These are phyloP conservation scores for Linnemannia hyalina DNA, from an alignment of 192 early-diverging fungal genomes.

Conservation along the genomic window DNA sequence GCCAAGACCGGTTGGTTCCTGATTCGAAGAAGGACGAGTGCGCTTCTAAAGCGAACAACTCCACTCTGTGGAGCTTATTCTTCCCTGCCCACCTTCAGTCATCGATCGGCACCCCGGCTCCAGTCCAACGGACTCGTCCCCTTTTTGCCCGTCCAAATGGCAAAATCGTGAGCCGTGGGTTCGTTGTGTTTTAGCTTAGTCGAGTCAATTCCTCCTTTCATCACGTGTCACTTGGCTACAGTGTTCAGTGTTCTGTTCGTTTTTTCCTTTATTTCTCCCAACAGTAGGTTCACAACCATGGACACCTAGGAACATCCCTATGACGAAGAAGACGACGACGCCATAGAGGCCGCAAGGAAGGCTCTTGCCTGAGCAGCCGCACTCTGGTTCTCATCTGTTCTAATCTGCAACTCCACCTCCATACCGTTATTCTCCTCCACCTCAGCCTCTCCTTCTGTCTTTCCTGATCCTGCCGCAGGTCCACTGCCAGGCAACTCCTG, in stretches of 20 bases:
- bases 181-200: neutral
- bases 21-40: neutral
- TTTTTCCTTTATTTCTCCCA: neutral
- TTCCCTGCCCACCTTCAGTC: neutral
- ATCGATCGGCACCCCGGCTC: constrained; percentile 7
- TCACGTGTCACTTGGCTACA: neutral
- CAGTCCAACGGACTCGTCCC: neutral
- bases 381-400: constrained; percentile 30
- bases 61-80: neutral
- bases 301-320: neutral
- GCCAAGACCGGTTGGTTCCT: constrained; percentile 3
- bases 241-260: neutral
- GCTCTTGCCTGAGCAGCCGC: constrained; percentile 39
- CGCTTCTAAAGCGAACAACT: neutral
- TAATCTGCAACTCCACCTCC: constrained; percentile 9
- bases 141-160: neutral
- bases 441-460: neutral
- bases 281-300: no score
- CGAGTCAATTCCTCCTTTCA: neutral
- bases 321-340: neutral
- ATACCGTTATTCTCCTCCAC: neutral
- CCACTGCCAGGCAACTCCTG: constrained; percentile 19
- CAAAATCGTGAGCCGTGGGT: neutral
- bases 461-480: neutral
- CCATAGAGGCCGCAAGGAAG: constrained; percentile 16